These are phyloP conservation scores for Fusarium odoratissimum DNA, from an alignment of 2,329 filamentous ascomycete genomes.

Conservation along the genomic window DNA sequence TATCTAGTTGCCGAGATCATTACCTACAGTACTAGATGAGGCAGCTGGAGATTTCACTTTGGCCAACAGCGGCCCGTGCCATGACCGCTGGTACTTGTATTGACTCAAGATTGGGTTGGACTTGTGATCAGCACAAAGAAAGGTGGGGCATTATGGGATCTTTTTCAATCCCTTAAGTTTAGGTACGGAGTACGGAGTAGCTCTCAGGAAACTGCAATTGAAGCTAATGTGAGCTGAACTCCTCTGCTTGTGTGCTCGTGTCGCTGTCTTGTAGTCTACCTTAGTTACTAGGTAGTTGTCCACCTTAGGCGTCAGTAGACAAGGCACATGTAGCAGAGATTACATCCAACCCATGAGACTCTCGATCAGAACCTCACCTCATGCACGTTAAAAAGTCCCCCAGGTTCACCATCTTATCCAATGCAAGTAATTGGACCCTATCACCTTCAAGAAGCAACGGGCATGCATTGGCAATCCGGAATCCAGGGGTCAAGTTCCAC, in stretches of 20 bases:
- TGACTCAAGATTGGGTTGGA: constrained; percentile 6
- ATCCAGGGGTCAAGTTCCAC: constrained; percentile 25
- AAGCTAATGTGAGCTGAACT: constrained; percentile 20
- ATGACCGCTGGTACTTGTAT: constrained; percentile 3
- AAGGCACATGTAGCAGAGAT: background rate
- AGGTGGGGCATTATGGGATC: constrained; percentile 7
- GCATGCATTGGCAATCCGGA: constrained; percentile 13
- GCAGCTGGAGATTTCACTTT: background rate
- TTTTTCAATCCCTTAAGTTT: background rate
- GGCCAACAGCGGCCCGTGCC: constrained; percentile 27
- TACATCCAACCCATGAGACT: background rate
- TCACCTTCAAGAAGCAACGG: constrained; percentile 1
- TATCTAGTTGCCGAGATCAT: background rate
- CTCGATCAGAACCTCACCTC: background rate
- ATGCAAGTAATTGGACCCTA: constrained; percentile 26
- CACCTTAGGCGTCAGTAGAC: background rate
- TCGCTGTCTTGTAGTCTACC: background rate
- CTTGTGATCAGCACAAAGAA: constrained; percentile 15
- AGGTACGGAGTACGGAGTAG: background rate
- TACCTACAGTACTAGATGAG: background rate
- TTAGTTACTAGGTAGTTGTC: background rate
- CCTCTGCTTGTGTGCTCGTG: background rate
- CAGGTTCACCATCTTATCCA: constrained; percentile 1
- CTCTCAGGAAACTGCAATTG: background rate
- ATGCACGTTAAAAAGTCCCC: constrained; percentile 20